Evolutionary conservation across 495 filamentous ascomycete species (phyloP), one percentile per base, ranked within the genome.

Genomic region (Penicillium paxilli): DNA sequence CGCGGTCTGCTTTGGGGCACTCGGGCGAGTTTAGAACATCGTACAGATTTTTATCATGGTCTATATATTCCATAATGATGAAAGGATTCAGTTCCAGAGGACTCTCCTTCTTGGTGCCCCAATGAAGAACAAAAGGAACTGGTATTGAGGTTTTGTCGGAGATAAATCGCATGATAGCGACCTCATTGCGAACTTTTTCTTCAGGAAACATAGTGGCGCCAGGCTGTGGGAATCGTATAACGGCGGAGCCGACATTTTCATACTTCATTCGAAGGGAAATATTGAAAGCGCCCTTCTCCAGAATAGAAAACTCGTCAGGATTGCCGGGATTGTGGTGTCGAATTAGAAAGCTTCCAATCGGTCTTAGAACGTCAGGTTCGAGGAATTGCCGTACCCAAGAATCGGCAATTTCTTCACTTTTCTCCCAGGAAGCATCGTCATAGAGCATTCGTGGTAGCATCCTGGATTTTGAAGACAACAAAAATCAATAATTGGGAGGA

Each of bases 11-110:
- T 19, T 33, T 46, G 1, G 54, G 35, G 19, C 37, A 23, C 17
- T 44, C 58, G 5, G 68, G 71, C 2, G 59, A 69, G 0, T 57
- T 52, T 1, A 79, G 64, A 6, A 59, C 58, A 7, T 64, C 47
- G n/a, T 55, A 59, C 48, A 79, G 64, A 6, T 42, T 65, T 16
- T 42, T 47, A 4, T 62, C 25, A 51, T 76, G 62, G 7, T 72
- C 55, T 20, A 78, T 61, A 53, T 75, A 75, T 11, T 77, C 68
- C 64, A 78, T 76, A 35, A 80, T 55, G 26, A 63, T 61, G 17
- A 65, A 65, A 12, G 59, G 57, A 16, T 58, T 49, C 1, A 64
- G 51, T 3, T 50, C 61, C 9, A 59, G 40, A 14, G 62, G 59
- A 49, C 28, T 66, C 16, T 62, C 55, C 26, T 60, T 52, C 10